Percentiles rank a stretch among this genome's conserved stretches.
These are phyloP conservation scores for Xylaria bambusicola DNA, from an alignment of 495 filamentous ascomycete species.

Conservation along the genomic window DNA sequence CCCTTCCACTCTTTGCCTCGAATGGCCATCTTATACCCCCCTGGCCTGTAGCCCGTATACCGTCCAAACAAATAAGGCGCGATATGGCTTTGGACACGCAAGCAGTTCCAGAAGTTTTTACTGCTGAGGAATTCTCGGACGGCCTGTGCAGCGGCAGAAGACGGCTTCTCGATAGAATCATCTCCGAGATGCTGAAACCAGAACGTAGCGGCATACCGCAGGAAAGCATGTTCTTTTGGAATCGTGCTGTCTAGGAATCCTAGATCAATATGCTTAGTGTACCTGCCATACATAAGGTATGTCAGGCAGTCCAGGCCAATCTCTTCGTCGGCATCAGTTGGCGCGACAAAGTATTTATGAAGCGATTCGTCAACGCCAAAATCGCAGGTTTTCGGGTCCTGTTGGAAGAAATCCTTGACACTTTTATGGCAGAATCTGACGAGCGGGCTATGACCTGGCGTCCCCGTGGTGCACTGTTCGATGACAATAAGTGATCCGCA, in stretches of 20 bases:
- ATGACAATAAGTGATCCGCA: slow-evolving; percentile 23
- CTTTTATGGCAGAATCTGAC: slow-evolving; percentile 33
- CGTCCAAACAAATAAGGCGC: slow-evolving; percentile 9
- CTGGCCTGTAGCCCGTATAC: background rate
- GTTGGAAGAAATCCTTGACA: slow-evolving; percentile 31
- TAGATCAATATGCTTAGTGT: slow-evolving; percentile 23
- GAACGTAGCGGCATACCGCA: slow-evolving; percentile 31
- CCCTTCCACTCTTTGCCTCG: slow-evolving; percentile 4
- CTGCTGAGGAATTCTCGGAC: slow-evolving; percentile 26
- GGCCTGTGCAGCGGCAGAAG: slow-evolving; percentile 8
- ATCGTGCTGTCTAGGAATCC: slow-evolving; percentile 2
- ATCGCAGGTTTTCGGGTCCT: slow-evolving; percentile 25
- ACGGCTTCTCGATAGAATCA: background rate
- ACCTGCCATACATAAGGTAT: slow-evolving; percentile 31
- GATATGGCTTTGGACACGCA: slow-evolving; percentile 24
- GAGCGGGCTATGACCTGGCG: slow-evolving; percentile 23
- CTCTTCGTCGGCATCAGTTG: slow-evolving; percentile 18
- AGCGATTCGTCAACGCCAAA: slow-evolving; percentile 18
- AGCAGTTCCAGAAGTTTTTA: slow-evolving; percentile 31
- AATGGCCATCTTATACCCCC: slow-evolving; percentile 6
- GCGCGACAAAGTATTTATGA: slow-evolving; percentile 29
- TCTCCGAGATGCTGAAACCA: slow-evolving; percentile 29
- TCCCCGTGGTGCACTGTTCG: slow-evolving; percentile 21
- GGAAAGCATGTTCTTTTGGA: slow-evolving; percentile 27
- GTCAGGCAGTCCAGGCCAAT: slow-evolving; percentile 27